Percentiles rank a stretch among this genome's conserved stretches.
phyloP scores from a whole-genome alignment of 176 grass and related monocot genomes.

The Chloris gayana region DNA sequence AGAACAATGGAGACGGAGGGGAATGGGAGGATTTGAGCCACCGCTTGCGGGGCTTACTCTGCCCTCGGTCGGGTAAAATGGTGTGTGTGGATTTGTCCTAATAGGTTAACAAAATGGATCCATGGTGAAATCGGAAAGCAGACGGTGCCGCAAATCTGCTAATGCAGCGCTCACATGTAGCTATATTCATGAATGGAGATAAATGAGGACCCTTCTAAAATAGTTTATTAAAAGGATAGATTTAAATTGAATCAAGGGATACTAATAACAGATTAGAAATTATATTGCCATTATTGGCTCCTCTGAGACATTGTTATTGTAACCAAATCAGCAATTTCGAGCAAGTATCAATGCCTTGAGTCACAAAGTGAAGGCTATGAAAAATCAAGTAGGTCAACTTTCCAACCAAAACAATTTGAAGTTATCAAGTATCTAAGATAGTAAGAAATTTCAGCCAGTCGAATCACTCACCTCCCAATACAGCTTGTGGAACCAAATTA shows the following conservation, averaged over 20 bases:
- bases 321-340: background rate
- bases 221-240: background rate
- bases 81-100: background rate
- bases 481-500: background rate
- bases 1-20: background rate
- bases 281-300: slow-evolving; percentile 3
- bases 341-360: background rate
- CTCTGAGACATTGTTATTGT: slow-evolving; percentile 2
- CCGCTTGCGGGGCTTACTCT: background rate
- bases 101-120: background rate
- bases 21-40: slow-evolving; percentile 2
- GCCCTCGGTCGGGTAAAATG: slow-evolving; percentile 8
- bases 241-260: slow-evolving; percentile 18
- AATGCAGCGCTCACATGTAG: background rate
- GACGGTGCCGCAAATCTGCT: slow-evolving; percentile 18
- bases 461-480: background rate
- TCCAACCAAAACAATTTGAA: slow-evolving; percentile 7
- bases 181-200: background rate
- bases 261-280: background rate
- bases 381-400: background rate
- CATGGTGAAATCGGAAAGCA: slow-evolving; percentile 13
- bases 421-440: background rate
- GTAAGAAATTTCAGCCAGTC: background rate
- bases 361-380: slow-evolving; percentile 4
- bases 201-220: background rate